phyloP scores from a whole-genome alignment of 2,329 filamentous ascomycete species.

The Microascus cirrosus region DNA sequence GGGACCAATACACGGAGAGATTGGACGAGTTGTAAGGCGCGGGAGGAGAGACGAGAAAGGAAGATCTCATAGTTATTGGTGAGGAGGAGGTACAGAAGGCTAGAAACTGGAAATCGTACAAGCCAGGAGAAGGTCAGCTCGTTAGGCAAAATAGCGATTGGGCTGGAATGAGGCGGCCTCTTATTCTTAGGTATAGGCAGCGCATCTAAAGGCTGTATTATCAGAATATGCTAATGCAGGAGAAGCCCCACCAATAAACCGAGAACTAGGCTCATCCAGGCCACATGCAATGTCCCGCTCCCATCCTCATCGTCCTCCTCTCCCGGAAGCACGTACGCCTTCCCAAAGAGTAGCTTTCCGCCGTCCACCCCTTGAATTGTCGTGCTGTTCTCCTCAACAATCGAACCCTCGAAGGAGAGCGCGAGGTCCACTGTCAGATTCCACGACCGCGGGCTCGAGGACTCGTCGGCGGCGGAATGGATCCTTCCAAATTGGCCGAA shows the following conservation, averaged over 20 bases:
- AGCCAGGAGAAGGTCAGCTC: too few relatives aligned
- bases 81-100: too few relatives aligned
- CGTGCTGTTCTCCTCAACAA: conserved; percentile 10
- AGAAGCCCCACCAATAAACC: neutral
- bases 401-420: conserved; percentile 6
- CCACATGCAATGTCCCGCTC: neutral
- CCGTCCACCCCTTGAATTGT: neutral
- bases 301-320: neutral
- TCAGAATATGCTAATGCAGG: neutral
- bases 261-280: neutral
- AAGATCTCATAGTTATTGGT: too few relatives aligned
- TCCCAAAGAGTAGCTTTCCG: neutral
- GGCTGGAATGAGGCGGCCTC: too few relatives aligned
- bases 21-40: too few relatives aligned
- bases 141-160: too few relatives aligned
- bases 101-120: too few relatives aligned
- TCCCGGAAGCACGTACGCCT: neutral
- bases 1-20: too few relatives aligned
- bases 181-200: too few relatives aligned
- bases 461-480: neutral
- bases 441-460: neutral
- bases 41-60: too few relatives aligned
- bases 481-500: conserved; percentile 6
- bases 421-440: neutral
- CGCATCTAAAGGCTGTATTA: too few relatives aligned